phyloP scores from a whole-genome alignment of 2,329 filamentous ascomycete genomes.

The Pestalotiopsis sp. region DNA sequence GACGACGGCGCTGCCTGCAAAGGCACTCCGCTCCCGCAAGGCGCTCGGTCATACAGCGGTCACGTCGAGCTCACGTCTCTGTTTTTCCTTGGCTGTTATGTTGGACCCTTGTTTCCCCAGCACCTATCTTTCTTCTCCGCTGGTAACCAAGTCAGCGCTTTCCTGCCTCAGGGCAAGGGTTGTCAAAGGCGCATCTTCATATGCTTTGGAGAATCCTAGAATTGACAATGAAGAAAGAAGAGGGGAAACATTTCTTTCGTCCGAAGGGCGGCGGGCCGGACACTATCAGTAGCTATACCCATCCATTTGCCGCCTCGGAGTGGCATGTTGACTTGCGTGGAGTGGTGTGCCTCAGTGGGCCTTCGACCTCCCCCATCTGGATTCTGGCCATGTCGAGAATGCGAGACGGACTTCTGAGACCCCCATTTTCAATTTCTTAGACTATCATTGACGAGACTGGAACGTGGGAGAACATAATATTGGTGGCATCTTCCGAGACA shows the following conservation, averaged over 20 bases:
- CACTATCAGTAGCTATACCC: not conserved
- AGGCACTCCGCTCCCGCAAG: not conserved
- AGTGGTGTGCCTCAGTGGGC: not conserved
- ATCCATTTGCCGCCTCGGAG: not conserved
- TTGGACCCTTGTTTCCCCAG: not conserved
- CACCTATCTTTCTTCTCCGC: not conserved
- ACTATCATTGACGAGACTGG: not conserved
- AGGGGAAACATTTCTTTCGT: not conserved
- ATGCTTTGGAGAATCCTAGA: not conserved
- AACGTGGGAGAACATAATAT: not conserved
- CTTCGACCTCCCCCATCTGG: not conserved
- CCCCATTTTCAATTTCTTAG: not conserved
- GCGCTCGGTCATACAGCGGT: constrained; percentile 1
- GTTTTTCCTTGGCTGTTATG: not conserved
- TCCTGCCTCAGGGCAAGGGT: not conserved
- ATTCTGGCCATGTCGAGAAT: not conserved
- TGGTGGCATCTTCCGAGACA: constrained; percentile 1
- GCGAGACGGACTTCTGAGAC: not conserved
- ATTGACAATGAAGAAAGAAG: not conserved
- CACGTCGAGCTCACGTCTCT: not conserved
- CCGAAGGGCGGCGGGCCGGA: not conserved
- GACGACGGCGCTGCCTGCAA: not conserved
- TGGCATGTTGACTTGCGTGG: not conserved
- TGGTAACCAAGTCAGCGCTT: not conserved
- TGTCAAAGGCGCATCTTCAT: not conserved